phyloP scores from a whole-genome alignment of 2,329 filamentous ascomycete species.

The Hortaea sp. region DNA sequence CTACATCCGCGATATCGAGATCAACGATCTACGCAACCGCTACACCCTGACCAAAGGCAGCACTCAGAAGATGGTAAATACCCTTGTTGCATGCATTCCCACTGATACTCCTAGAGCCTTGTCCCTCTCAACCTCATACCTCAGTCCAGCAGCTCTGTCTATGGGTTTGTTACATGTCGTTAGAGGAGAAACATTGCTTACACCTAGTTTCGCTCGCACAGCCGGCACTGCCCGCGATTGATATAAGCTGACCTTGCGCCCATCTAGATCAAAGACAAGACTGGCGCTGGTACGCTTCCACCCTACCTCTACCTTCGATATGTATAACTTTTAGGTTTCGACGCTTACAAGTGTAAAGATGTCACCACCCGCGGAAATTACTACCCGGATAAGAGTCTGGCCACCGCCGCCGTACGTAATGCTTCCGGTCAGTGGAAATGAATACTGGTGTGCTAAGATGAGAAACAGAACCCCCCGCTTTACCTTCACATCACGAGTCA shows the following conservation, averaged over 20 bases:
- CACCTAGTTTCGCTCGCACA: slow-evolving; percentile 28
- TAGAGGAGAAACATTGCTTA: slow-evolving; percentile 34
- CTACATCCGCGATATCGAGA: slow-evolving; percentile 97
- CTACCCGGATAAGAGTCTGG: slow-evolving; percentile 96
- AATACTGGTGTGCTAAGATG: background rate
- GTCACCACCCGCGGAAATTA: slow-evolving; percentile 96
- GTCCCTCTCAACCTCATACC: slow-evolving; percentile 5
- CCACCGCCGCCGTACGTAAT: slow-evolving; percentile 70
- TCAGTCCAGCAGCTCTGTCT: slow-evolving; percentile 1
- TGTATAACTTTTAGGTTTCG: slow-evolving; percentile 36
- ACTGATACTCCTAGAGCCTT: slow-evolving; percentile 48
- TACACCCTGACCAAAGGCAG: slow-evolving; percentile 95
- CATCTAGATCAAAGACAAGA: slow-evolving; percentile 98
- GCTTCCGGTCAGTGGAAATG: background rate
- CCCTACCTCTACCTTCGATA: slow-evolving; percentile 35
- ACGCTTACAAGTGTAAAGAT: slow-evolving; percentile 68
- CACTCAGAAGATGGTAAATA: slow-evolving; percentile 99
- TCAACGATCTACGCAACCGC: slow-evolving; percentile 93
- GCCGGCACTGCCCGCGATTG: slow-evolving; percentile 48
- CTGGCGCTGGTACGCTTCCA: slow-evolving; percentile 91
- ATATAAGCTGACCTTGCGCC: slow-evolving; percentile 91
- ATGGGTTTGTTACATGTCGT: slow-evolving; percentile 22
- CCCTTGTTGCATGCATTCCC: slow-evolving; percentile 40
- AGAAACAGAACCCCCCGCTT: slow-evolving; percentile 54
- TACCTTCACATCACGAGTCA: slow-evolving; percentile 95